Evolutionary conservation across 768 basidiomycete species (phyloP), one percentile per base, ranked within the genome.

Genomic region (Tephrocybe sp.): DNA sequence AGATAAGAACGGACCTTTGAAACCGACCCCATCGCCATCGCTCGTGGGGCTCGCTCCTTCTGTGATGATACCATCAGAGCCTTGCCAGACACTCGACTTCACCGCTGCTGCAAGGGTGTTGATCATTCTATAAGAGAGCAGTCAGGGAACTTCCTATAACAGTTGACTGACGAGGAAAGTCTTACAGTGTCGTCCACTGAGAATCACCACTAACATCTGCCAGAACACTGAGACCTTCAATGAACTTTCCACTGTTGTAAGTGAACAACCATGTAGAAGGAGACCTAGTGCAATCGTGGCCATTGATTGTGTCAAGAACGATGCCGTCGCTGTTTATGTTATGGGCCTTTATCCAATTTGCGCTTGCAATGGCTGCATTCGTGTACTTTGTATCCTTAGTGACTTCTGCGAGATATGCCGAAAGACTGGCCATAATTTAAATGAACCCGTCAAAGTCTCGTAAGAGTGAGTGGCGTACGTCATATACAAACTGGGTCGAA

Each of bases 231-330:
- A 80, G 61, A 2, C 78, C 80, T 55, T 82, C 79, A 19, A 81
- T 68, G 42, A 69, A 75, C 49, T 82, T 82, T 24, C 80, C 79
- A 24, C 66, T 73, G 50, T 81, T 82, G 53, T 81, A 80, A 0
- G 79, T 80, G 61, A 79, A 81, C 5, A 79, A 39, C 72, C 75
- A 79, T 3, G 51, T 67, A 3, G 71, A 57, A 2, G 77, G 70
- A 0, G 77, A 75, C 26, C 74, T 64, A 1, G 72, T 66, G 60
- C 79, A 82, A 47, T 80, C 71, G 22, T 68, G 62, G 9, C 64
- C 78, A 49, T 72, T 63, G 41, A 80, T 69, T 12, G 73, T 72
- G 59, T 82, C 79, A 8, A 82, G 65, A 4, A 77, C 68, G 13
- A 81, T 67, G 43, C n/a, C n/a, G n/a, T 69, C 55, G 37, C 67